These are phyloP conservation scores for Coemansia sp. DNA, from an alignment of 192 early-diverging fungal genomes.

Conservation along the genomic window DNA sequence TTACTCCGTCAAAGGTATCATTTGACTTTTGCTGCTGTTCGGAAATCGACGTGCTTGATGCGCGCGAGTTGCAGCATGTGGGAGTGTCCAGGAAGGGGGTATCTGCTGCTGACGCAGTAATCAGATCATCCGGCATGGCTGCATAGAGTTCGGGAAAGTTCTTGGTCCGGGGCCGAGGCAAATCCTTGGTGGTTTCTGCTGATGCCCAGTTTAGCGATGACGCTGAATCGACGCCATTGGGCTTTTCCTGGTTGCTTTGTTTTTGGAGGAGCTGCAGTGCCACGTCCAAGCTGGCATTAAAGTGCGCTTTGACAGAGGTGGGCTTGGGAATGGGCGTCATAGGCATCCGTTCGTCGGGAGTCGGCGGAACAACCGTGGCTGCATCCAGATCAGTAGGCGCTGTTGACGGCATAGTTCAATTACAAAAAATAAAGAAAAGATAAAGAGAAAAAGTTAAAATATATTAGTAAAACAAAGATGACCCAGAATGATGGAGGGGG, in stretches of 20 bases:
- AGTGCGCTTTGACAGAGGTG: constrained; percentile 32
- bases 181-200: background rate
- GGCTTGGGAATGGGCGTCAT: constrained; percentile 11
- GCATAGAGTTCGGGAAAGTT: constrained; percentile 4
- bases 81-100: constrained; percentile 11
- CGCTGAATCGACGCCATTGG: background rate
- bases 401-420: background rate
- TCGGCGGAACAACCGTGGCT: constrained; percentile 35
- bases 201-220: background rate
- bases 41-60: constrained; percentile 14
- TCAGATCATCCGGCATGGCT: constrained; percentile 36
- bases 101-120: constrained; percentile 8
- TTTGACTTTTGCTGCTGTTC: background rate
- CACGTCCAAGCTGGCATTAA: constrained; percentile 50
- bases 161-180: constrained; percentile 3
- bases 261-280: constrained; percentile 35
- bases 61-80: constrained; percentile 23
- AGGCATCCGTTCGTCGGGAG: constrained; percentile 24
- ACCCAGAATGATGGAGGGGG: background rate
- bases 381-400: constrained; percentile 22
- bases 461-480: constrained; percentile 4
- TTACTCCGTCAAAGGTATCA: background rate
- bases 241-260: background rate
- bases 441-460: constrained; percentile 4
- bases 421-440: background rate